Conservation (phyloP, 1,284 basidiomycete genomes). For the Pseudozyma sp. region DNA sequence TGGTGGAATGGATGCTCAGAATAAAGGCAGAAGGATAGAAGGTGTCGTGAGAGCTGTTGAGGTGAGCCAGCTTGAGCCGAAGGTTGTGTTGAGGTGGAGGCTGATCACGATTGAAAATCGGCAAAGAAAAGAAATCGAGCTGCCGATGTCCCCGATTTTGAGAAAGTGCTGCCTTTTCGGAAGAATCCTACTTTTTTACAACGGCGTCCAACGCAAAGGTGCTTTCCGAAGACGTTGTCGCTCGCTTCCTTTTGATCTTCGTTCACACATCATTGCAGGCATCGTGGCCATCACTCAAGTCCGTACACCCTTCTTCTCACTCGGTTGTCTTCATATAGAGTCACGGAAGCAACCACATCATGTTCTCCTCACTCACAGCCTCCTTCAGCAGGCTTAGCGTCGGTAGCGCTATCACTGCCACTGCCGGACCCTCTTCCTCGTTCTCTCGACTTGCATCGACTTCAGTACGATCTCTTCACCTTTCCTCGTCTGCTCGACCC, state of each 20-base stretch:
- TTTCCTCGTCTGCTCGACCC: constrained; percentile 12
- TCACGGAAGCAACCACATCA: neutral
- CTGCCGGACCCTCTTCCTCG: constrained; percentile 18
- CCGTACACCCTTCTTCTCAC: too few relatives aligned
- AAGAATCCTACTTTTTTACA: constrained; percentile 3
- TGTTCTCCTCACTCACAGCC: constrained; percentile 37
- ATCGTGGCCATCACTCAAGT: too few relatives aligned
- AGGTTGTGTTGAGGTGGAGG: constrained; percentile 4
- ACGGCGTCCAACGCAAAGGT: too few relatives aligned
- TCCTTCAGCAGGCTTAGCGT: constrained; percentile 28
- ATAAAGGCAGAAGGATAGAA: neutral
- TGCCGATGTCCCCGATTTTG: neutral
- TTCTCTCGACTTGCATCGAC: constrained; percentile 10
- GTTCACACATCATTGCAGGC: too few relatives aligned
- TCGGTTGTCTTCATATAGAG: too few relatives aligned
- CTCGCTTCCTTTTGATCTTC: too few relatives aligned
- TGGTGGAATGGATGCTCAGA: neutral
- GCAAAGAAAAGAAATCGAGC: neutral
- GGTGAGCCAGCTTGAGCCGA: constrained; percentile 3
- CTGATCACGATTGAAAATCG: constrained; percentile 1
- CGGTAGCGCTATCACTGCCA: constrained; percentile 5
- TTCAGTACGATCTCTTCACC: constrained; percentile 21
- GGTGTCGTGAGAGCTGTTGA: neutral
- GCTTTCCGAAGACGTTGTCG: too few relatives aligned
- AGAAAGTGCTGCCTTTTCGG: neutral